Evolutionary conservation across 2,329 filamentous ascomycete species (phyloP).

Genomic region (Colletotrichum musicola): DNA sequence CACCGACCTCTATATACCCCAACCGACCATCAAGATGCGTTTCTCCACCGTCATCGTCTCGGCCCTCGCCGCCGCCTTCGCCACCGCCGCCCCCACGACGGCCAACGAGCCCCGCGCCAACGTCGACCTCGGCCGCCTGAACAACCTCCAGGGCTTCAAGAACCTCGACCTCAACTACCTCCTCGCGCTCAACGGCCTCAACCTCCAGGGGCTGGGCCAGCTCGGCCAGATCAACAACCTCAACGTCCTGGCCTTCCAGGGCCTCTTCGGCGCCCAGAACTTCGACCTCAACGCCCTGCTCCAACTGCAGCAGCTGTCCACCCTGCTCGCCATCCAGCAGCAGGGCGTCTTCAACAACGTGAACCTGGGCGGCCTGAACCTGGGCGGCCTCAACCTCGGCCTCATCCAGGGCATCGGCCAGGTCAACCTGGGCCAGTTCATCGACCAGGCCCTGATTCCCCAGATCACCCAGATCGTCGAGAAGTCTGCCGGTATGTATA

Average conservation of each 20-base stretch:
- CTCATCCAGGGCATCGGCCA: conserved; percentile 45
- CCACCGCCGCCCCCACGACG: conserved; percentile 55
- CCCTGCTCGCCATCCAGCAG: conserved; percentile 50
- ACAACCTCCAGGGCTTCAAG: conserved; percentile 55
- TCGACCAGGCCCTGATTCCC: conserved; percentile 44
- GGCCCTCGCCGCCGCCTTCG: conserved; percentile 57
- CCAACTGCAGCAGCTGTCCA: conserved; percentile 57
- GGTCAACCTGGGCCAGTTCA: conserved; percentile 47
- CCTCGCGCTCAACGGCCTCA: conserved; percentile 60
- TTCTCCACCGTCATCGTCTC: conserved; percentile 58
- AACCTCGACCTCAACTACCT: conserved; percentile 59
- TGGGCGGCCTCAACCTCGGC: conserved; percentile 47
- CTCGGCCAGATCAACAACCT: conserved; percentile 50
- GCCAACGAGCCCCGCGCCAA: conserved; percentile 52
- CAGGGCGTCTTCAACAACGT: conserved; percentile 48
- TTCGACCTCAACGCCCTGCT: conserved; percentile 57
- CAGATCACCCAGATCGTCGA: conserved; percentile 47
- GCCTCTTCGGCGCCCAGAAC: conserved; percentile 54
- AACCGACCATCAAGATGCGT: conserved; percentile 61
- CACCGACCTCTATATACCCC: conserved; percentile 43
- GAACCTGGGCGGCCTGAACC: conserved; percentile 44
- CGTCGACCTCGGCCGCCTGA: conserved; percentile 56
- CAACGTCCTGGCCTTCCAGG: conserved; percentile 57
- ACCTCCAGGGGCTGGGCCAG: conserved; percentile 57
- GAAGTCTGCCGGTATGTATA: conserved; percentile 33